Evolutionary conservation across 345 rosid species (phyloP).

Genomic region (Gossypium turneri): DNA sequence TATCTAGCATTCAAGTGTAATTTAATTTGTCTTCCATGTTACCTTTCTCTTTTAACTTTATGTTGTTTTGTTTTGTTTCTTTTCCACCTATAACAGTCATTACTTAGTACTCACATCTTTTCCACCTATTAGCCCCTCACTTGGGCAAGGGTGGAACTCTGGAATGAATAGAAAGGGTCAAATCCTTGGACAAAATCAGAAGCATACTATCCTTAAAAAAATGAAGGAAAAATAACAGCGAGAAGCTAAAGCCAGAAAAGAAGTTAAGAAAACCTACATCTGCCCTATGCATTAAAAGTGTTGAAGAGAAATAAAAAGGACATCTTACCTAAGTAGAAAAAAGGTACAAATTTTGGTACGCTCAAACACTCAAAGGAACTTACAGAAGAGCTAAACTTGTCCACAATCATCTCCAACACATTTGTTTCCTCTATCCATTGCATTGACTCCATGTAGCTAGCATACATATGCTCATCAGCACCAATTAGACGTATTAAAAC

Average conservation of each 20-base stretch:
- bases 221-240: background rate
- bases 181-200: background rate
- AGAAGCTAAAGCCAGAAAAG: background rate
- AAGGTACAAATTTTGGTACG: background rate
- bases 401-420: constrained; percentile 82
- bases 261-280: background rate
- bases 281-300: background rate
- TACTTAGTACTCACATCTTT: background rate
- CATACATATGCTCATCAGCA: constrained; percentile 81
- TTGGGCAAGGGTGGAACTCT: background rate
- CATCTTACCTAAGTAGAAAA: background rate
- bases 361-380: constrained; percentile 26
- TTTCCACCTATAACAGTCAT: background rate
- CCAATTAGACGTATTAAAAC: constrained; percentile 82
- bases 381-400: constrained; percentile 91
- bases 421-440: constrained; percentile 86
- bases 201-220: background rate
- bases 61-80: too few relatives aligned
- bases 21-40: too few relatives aligned
- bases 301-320: background rate
- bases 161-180: background rate
- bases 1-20: too few relatives aligned
- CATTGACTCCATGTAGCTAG: constrained; percentile 65
- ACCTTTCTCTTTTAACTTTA: too few relatives aligned
- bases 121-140: background rate